These are phyloP conservation scores for Globisporangium carolinianum DNA, from an alignment of 352 stramenopile genomes.

Conservation along the genomic window DNA sequence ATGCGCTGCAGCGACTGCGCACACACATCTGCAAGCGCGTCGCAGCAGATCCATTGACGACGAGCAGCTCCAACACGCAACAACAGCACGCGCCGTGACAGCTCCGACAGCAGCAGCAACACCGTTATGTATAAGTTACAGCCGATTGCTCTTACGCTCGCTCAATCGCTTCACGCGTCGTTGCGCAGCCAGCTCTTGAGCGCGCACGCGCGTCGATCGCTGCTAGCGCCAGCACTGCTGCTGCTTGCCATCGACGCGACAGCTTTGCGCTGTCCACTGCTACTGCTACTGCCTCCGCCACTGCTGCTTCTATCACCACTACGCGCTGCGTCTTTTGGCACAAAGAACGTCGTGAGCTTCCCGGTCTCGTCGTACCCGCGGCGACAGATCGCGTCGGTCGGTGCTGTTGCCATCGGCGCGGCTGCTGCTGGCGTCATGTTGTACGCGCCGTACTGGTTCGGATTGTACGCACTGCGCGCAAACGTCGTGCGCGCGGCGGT, in stretches of 20 bases:
- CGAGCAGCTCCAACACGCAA: neutral
- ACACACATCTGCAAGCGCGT: neutral
- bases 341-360: conserved; percentile 72
- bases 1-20: conserved; percentile 1
- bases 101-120: too few species aligned
- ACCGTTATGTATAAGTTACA: too few species aligned
- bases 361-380: conserved; percentile 70
- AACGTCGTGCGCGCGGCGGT: conserved; percentile 28
- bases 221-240: conserved; percentile 16
- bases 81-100: neutral
- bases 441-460: conserved; percentile 63
- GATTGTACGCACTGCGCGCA: conserved; percentile 49
- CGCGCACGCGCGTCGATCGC: conserved; percentile 44
- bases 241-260: conserved; percentile 37
- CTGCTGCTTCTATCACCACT: neutral
- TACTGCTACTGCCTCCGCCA: neutral
- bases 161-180: conserved; percentile 9
- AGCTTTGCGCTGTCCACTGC: conserved; percentile 25
- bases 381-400: conserved; percentile 30
- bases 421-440: conserved; percentile 41
- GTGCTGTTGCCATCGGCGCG: conserved; percentile 30
- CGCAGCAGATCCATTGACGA: neutral
- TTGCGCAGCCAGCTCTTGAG: conserved; percentile 68
- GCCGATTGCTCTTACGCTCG: too few species aligned
- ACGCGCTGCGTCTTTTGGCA: conserved; percentile 44